phyloP scores from a whole-genome alignment of 345 rosid genomes.

The Cardamine occulta region DNA sequence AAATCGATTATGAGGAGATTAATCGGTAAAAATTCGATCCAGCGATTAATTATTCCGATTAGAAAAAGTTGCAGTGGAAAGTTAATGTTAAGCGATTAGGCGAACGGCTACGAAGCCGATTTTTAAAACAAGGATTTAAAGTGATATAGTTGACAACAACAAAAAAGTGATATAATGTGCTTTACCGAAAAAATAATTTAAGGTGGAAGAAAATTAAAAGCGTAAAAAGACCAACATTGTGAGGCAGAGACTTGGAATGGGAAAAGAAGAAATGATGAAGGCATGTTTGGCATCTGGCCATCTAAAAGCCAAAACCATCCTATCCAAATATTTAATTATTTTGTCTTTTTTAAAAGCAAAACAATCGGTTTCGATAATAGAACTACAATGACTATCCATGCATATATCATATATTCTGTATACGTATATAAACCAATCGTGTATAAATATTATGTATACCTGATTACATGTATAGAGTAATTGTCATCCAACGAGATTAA shows the following conservation, averaged over 20 bases:
- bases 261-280: conserved; percentile 43
- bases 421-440: conserved; percentile 5
- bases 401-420: conserved; percentile 9
- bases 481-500: conserved; percentile 32
- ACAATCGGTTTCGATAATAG: conserved; percentile 40
- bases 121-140: background rate
- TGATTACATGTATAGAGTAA: conserved; percentile 26
- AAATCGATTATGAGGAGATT: too few relatives aligned
- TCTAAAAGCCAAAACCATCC: conserved; percentile 41
- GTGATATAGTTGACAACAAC: background rate
- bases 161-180: background rate
- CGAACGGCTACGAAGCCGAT: too few relatives aligned
- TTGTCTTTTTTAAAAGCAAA: conserved; percentile 39
- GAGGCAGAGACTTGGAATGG: conserved; percentile 36
- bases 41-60: too few relatives aligned
- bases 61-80: too few relatives aligned
- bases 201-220: conserved; percentile 26
- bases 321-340: conserved; percentile 39
- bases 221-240: conserved; percentile 34
- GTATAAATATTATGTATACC: background rate
- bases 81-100: too few relatives aligned
- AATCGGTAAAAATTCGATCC: too few relatives aligned
- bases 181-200: conserved; percentile 8
- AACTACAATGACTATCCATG: conserved; percentile 33
- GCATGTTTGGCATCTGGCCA: conserved; percentile 49